Evolutionary conservation across 768 basidiomycete species (phyloP).

Genomic region (Collybiopsis luxurians): DNA sequence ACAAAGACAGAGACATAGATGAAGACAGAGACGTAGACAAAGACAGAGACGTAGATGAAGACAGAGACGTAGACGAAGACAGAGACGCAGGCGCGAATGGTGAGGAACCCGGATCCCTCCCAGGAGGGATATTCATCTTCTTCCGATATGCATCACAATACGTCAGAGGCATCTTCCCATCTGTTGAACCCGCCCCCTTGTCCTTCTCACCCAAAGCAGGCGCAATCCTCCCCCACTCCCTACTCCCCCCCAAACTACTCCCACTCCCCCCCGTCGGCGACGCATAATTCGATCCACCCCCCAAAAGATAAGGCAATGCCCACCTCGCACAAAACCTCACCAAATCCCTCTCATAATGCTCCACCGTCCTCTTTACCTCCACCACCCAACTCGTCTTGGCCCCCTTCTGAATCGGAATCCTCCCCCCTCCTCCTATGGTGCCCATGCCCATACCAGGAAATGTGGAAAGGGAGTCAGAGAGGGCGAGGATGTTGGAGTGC

Average conservation of each 20-base stretch:
- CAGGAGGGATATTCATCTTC: slow-evolving; percentile 62
- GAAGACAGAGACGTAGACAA: too few relatives aligned
- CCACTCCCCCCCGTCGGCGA: not conserved
- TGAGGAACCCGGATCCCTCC: slow-evolving; percentile 57
- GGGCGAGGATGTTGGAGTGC: slow-evolving; percentile 32
- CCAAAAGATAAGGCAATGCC: slow-evolving; percentile 18
- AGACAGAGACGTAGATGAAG: too few relatives aligned
- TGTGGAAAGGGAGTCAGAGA: slow-evolving; percentile 12
- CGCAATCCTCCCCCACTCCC: slow-evolving; percentile 76
- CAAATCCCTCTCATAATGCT: slow-evolving; percentile 86
- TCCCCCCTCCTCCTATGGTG: slow-evolving; percentile 11
- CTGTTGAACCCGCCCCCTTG: too few relatives aligned
- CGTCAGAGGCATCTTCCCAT: slow-evolving; percentile 42
- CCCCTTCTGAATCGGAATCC: slow-evolving; percentile 30
- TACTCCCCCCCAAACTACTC: slow-evolving; percentile 32
- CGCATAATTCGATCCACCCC: not conserved
- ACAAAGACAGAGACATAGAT: too few relatives aligned
- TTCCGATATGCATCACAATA: slow-evolving; percentile 78
- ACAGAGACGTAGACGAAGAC: not conserved
- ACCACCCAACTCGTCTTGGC: slow-evolving; percentile 76
- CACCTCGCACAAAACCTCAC: slow-evolving; percentile 59
- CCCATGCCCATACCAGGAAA: slow-evolving; percentile 51
- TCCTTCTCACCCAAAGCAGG: slow-evolving; percentile 44
- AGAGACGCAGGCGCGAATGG: slow-evolving; percentile 11
- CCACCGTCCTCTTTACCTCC: slow-evolving; percentile 74